phyloP scores from a whole-genome alignment of 805 yeast genomes.

The Yamadazyma paraphyllophila region DNA sequence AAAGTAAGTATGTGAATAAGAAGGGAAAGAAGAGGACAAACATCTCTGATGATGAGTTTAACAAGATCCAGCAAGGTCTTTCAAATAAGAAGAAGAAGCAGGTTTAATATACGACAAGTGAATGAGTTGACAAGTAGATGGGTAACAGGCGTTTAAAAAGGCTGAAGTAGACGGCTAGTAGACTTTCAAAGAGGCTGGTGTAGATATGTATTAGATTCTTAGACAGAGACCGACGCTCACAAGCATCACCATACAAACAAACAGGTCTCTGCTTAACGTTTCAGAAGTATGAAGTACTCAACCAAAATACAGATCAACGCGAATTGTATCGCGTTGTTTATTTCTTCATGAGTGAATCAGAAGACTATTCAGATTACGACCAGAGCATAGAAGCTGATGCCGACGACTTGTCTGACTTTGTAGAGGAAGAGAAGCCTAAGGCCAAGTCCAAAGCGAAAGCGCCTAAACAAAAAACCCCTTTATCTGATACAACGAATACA shows the following conservation, averaged over 20 bases:
- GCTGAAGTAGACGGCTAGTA: too few relatives aligned
- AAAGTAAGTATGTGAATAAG: slow-evolving; percentile 47
- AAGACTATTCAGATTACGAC: slow-evolving; percentile 11
- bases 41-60: slow-evolving; percentile 51
- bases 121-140: too few relatives aligned
- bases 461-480: slow-evolving; percentile 15
- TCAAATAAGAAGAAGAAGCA: slow-evolving; percentile 23
- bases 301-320: not conserved
- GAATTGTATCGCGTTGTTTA: slow-evolving; percentile 1
- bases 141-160: too few relatives aligned
- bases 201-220: too few relatives aligned
- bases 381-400: slow-evolving; percentile 1
- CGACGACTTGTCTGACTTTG: slow-evolving; percentile 20
- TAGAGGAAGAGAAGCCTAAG: slow-evolving; percentile 3
- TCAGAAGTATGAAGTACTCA: not conserved
- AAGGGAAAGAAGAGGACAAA: slow-evolving; percentile 40
- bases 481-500: slow-evolving; percentile 24
- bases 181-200: too few relatives aligned
- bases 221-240: too few relatives aligned
- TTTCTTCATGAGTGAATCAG: slow-evolving; percentile 11
- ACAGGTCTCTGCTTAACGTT: not conserved
- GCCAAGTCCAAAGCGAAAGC: not conserved
- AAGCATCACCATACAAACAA: too few relatives aligned
- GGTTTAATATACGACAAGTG: not conserved
- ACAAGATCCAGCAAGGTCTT: slow-evolving; percentile 40